Evolutionary conservation across 2,329 filamentous ascomycete genomes (phyloP).

Genomic region (Mycosphaerella arachidis): DNA sequence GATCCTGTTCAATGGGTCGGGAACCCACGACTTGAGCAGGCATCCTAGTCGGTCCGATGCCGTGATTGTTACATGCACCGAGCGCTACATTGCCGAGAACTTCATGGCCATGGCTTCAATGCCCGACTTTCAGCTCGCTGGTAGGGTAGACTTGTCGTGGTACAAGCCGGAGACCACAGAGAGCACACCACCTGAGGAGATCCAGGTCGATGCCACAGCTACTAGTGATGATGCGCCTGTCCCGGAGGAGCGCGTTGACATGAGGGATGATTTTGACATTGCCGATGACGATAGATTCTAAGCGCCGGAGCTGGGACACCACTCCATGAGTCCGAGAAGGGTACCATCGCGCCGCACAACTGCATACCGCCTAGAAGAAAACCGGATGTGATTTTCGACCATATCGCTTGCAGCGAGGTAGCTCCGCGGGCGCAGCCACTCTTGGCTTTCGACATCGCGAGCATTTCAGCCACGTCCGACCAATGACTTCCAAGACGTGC

Average conservation of each 20-base stretch:
- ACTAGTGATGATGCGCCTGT: background rate
- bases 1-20: slow-evolving; percentile 43
- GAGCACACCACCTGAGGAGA: background rate
- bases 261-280: slow-evolving; percentile 10
- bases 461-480: background rate
- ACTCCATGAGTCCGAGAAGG: background rate
- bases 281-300: slow-evolving; percentile 22
- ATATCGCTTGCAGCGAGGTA: background rate
- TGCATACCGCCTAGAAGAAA: background rate
- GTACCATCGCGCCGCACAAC: background rate
- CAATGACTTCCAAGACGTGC: background rate
- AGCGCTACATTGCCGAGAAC: slow-evolving; percentile 60
- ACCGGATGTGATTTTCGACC: background rate
- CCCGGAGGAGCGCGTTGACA: background rate
- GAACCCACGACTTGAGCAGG: slow-evolving; percentile 36
- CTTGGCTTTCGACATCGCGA: slow-evolving; percentile 3
- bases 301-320: background rate
- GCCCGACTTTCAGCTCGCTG: slow-evolving; percentile 55
- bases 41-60: slow-evolving; percentile 38
- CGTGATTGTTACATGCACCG: slow-evolving; percentile 40
- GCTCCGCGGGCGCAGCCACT: slow-evolving; percentile 2
- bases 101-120: slow-evolving; percentile 28
- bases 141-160: slow-evolving; percentile 64
- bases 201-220: slow-evolving; percentile 1
- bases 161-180: slow-evolving; percentile 11